Conservation (phyloP, 2,329 filamentous ascomycete species). For the Chaetomium sp. region DNA sequence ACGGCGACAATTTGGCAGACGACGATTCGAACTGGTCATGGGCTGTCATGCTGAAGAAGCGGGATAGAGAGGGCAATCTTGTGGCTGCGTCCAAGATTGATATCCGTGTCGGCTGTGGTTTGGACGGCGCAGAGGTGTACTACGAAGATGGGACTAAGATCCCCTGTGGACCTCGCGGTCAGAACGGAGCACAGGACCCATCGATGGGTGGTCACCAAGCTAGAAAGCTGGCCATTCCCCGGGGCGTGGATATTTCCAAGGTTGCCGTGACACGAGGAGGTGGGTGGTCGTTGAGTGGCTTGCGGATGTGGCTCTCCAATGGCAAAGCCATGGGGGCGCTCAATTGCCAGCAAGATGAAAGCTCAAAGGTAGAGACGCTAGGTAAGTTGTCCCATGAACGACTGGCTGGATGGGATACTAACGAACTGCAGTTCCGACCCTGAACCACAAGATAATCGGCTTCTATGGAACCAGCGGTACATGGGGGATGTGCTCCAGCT, state of each 20-base stretch:
- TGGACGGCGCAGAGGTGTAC: conserved; percentile 51
- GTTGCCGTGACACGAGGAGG: conserved; percentile 36
- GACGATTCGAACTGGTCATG: conserved; percentile 31
- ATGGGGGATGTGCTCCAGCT: conserved; percentile 42
- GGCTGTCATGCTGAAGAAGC: conserved; percentile 41
- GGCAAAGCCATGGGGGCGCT: conserved; percentile 27
- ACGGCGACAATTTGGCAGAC: background rate
- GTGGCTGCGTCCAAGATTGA: conserved; percentile 48
- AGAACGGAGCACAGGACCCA: conserved; percentile 24
- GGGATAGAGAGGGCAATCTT: conserved; percentile 38
- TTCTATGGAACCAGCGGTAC: conserved; percentile 47
- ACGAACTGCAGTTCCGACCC: conserved; percentile 9
- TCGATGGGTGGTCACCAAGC: conserved; percentile 40
- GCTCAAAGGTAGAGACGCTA: conserved; percentile 2
- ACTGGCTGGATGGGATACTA: conserved; percentile 14
- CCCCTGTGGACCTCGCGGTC: conserved; percentile 45
- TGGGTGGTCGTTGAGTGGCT: conserved; percentile 2
- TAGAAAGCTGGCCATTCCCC: conserved; percentile 34
- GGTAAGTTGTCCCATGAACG: conserved; percentile 13
- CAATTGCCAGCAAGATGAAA: background rate
- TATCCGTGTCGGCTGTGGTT: conserved; percentile 46
- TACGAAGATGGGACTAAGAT: conserved; percentile 48
- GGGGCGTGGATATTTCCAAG: conserved; percentile 38
- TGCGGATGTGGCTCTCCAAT: conserved; percentile 30
- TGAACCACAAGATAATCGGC: conserved; percentile 47